A percentile compares a stretch with the other conserved stretches of the same genome.
These are phyloP conservation scores for Colletotrichum tofieldiae DNA, from an alignment of 2,329 filamentous ascomycete species.

Conservation along the genomic window DNA sequence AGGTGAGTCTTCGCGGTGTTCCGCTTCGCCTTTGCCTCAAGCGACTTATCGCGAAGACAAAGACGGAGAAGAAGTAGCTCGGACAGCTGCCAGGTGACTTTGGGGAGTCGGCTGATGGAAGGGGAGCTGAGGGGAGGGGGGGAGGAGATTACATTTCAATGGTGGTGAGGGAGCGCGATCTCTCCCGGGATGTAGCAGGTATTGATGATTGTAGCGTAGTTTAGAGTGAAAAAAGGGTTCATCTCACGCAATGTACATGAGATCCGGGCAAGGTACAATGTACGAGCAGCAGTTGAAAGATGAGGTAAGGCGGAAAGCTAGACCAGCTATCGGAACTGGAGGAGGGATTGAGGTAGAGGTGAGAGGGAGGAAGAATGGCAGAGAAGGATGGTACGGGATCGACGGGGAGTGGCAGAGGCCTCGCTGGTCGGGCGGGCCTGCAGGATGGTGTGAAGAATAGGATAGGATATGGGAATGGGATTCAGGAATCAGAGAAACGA, in stretches of 20 bases:
- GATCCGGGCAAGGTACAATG: constrained; percentile 16
- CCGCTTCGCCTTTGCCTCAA: constrained; percentile 11
- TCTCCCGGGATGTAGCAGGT: constrained; percentile 29
- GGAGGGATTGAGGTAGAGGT: constrained; percentile 22
- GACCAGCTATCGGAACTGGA: constrained; percentile 14
- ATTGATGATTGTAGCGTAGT: constrained; percentile 27
- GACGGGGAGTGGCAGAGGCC: constrained; percentile 17
- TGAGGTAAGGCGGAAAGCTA: constrained; percentile 36
- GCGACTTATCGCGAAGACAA: not conserved
- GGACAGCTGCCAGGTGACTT: not conserved
- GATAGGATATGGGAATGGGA: constrained; percentile 21
- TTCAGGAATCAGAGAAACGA: constrained; percentile 20
- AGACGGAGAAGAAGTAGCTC: not conserved
- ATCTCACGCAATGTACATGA: constrained; percentile 29
- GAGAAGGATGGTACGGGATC: constrained; percentile 25
- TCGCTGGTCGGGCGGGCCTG: constrained; percentile 13
- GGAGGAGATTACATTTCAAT: constrained; percentile 40
- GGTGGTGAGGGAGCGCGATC: constrained; percentile 9
- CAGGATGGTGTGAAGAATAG: constrained; percentile 12
- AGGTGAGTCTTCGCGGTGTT: constrained; percentile 2
- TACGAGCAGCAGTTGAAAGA: constrained; percentile 18
- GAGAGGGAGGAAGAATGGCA: constrained; percentile 16
- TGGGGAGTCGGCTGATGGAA: constrained; percentile 9
- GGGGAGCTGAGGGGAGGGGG: constrained; percentile 16
- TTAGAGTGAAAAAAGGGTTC: constrained; percentile 26